Evolutionary conservation across 768 basidiomycete genomes (phyloP), one percentile per base, ranked within the genome.

Genomic region (Tulasnella sp.): DNA sequence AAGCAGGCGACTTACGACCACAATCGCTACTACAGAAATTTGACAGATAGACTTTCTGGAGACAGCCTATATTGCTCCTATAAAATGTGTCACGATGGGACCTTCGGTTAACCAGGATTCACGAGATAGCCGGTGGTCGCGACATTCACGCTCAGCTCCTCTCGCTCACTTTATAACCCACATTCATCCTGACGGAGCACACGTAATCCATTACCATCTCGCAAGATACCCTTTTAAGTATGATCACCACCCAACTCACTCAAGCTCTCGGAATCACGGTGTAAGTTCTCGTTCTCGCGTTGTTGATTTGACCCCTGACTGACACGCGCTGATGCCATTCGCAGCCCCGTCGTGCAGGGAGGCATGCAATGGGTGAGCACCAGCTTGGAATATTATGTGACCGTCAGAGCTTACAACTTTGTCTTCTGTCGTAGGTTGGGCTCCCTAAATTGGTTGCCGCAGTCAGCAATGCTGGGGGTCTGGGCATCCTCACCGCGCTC

Each of bases 291-390:
- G 17, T 21, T n/a, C 31, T 59, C 11, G 15, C 22, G n/a, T 8
- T 29, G 9, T 30, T 60, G 55, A 30, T 5, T n/a, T 7, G 21
- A 55, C 19, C 17, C 21, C 34, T 50, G 29, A 11, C 10, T 19
- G 22, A 17, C 44, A 2, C n/a, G 5, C 12, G 19, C 49, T 59
- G 54, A 53, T 24, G 34, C 25, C 17, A 9, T 45, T 61, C 44
- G 53, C 22, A 63, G 68, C 4, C 90, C 89, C 15, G 74, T 91
- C 48, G 78, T 92, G 1, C 90, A 92, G 68, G 89, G 88, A 22
- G 89, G 87, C 49, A 91, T 92, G 88, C 89, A 91, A 80, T 92
- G 85, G 85, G 87, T 72, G 48, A 68, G 66, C n/a, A 49, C 8
- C 31, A 3, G 17, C 61, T 38, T 15, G 15, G 34, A 38, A 15